A percentile compares a stretch with the other conserved stretches of the same genome.
Evolutionary conservation across 257 asterid genomes (phyloP).

Genomic region (Fraxinus quadrangulata): DNA sequence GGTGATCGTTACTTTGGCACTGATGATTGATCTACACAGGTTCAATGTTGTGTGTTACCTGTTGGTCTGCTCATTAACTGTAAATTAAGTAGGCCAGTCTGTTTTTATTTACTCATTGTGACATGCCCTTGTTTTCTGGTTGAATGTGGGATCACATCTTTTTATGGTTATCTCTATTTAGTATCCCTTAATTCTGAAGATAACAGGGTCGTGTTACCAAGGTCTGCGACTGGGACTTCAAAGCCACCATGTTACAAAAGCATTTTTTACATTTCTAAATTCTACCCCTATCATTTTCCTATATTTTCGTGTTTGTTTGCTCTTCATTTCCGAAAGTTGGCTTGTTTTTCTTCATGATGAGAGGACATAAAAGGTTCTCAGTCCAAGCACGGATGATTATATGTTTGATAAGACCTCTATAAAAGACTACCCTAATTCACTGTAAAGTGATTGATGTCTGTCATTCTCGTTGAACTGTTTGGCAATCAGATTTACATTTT

Average conservation of each 20-base stretch:
- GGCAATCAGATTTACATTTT: background rate
- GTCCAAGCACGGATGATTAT: background rate
- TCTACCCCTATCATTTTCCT: background rate
- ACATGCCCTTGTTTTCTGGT: slow-evolving; percentile 17
- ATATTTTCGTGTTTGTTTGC: background rate
- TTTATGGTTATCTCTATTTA: background rate
- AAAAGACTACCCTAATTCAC: no score
- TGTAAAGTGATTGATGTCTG: no score
- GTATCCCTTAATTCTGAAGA: background rate
- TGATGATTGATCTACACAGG: slow-evolving; percentile 48
- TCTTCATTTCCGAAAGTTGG: background rate
- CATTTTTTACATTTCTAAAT: background rate
- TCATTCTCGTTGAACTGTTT: no score
- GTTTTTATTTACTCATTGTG: background rate
- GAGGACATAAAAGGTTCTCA: background rate
- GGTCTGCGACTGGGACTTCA: background rate
- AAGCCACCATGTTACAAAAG: background rate
- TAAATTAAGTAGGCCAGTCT: slow-evolving; percentile 28
- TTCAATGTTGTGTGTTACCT: slow-evolving; percentile 1
- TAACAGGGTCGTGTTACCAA: background rate
- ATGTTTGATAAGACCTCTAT: no score
- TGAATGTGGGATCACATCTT: background rate
- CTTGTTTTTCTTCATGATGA: background rate
- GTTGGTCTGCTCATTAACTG: slow-evolving; percentile 28
- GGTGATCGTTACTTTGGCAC: slow-evolving; percentile 99